Evolutionary conservation across 306 rosid species (phyloP).

Genomic region (Gastrolobium villosum): DNA sequence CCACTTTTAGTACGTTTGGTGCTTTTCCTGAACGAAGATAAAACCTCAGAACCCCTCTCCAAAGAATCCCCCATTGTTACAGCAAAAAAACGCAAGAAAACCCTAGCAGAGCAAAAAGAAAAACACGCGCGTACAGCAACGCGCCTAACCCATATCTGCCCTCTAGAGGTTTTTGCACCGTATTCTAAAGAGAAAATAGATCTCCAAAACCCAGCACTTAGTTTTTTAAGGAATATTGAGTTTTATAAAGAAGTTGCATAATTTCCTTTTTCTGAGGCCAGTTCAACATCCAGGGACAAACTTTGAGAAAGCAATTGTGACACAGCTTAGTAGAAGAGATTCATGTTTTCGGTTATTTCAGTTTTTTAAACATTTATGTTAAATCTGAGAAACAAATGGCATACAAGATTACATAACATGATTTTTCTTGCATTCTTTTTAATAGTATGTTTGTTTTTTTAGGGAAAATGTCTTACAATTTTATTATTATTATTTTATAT

Average conservation of each 20-base stretch:
- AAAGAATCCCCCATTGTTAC: too few relatives aligned
- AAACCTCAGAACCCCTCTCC: too few relatives aligned
- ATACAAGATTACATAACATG: constrained; percentile 10
- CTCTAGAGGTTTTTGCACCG: constrained; percentile 32
- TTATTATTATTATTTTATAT: background rate
- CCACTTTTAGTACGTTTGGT: too few relatives aligned
- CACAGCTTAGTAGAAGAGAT: constrained; percentile 11
- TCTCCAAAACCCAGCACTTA: constrained; percentile 1
- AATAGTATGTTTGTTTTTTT: background rate
- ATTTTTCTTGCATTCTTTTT: background rate
- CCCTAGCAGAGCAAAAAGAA: too few relatives aligned
- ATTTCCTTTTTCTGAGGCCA: constrained; percentile 8
- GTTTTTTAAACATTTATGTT: constrained; percentile 18
- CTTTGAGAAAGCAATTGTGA: constrained; percentile 15
- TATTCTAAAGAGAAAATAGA: constrained; percentile 18
- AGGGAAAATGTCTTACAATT: constrained; percentile 3
- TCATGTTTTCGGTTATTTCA: constrained; percentile 5
- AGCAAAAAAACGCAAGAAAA: too few relatives aligned
- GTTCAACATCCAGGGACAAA: constrained; percentile 7
- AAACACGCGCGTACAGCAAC: too few relatives aligned
- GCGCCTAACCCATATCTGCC: too few relatives aligned
- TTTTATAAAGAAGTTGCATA: background rate
- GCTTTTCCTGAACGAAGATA: too few relatives aligned
- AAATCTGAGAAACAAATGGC: constrained; percentile 22
- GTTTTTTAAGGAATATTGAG: constrained; percentile 16